phyloP scores from a whole-genome alignment of 1,139 yeast species.

The Pichia sp. region DNA sequence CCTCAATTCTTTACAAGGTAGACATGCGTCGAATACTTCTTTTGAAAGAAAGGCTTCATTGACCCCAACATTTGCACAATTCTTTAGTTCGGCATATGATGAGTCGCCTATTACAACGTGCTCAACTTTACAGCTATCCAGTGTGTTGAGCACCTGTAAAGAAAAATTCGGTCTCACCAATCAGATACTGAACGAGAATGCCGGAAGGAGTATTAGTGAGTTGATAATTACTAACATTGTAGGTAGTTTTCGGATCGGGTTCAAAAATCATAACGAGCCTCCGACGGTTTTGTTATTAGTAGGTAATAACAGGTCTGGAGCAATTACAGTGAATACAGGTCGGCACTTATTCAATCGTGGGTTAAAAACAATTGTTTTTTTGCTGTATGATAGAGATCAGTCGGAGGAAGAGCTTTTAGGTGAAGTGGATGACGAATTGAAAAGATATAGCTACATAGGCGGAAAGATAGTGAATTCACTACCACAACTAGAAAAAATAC shows the following conservation, averaged over 20 bases:
- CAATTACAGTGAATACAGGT: conserved; percentile 74
- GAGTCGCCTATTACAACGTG: conserved; percentile 50
- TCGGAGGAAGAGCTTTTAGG: conserved; percentile 33
- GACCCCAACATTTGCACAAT: conserved; percentile 13
- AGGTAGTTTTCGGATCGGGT: conserved; percentile 43
- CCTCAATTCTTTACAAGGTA: conserved; percentile 3
- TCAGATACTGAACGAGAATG: conserved; percentile 57
- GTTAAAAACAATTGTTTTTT: conserved; percentile 59
- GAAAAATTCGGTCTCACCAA: conserved; percentile 52
- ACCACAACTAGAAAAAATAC: conserved; percentile 32
- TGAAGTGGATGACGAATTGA: conserved; percentile 42
- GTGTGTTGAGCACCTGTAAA: conserved; percentile 60
- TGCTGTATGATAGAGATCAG: conserved; percentile 36
- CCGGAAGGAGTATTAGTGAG: conserved; percentile 64
- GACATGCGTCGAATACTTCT: conserved; percentile 10
- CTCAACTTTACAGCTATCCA: conserved; percentile 78
- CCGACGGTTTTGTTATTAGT: conserved; percentile 71
- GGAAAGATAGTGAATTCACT: conserved; percentile 46
- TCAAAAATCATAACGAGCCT: conserved; percentile 66
- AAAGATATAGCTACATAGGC: conserved; percentile 52
- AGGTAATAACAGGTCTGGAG: conserved; percentile 73
- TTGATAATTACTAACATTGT: conserved; percentile 63
- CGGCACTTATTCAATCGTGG: conserved; percentile 77
- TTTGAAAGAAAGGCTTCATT: conserved; percentile 13
- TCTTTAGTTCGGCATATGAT: conserved; percentile 6